phyloP scores from a whole-genome alignment of 148 eudicot genomes.

The Heliosperma pusillum region DNA sequence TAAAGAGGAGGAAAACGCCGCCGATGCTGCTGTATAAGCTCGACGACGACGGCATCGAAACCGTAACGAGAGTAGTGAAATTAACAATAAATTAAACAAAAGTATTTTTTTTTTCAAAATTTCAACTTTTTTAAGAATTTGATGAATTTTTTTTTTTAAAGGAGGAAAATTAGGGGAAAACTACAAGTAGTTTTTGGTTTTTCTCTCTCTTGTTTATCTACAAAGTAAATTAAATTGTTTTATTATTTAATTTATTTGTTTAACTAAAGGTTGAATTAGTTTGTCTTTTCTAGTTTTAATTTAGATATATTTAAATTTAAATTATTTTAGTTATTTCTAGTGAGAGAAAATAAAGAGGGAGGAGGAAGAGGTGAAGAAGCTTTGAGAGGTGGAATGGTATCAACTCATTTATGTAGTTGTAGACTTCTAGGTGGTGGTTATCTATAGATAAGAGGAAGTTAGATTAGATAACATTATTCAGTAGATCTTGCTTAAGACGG shows the following conservation, averaged over 20 bases:
- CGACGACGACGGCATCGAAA: conserved; percentile 21
- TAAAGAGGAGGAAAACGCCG: conserved; percentile 21
- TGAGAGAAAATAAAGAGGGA: not conserved
- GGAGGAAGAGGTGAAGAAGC: not conserved
- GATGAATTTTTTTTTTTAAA: no score
- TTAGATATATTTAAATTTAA: no score
- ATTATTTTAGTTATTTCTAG: not conserved
- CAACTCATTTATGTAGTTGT: not conserved
- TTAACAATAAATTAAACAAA: not conserved
- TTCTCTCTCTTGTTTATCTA: no score
- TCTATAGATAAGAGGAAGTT: not conserved
- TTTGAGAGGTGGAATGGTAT: not conserved
- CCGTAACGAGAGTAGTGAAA: conserved; percentile 30
- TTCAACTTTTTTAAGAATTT: not conserved
- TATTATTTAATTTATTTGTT: not conserved
- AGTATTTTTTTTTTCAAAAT: not conserved
- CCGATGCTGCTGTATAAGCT: conserved; percentile 32
- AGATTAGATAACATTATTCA: no score
- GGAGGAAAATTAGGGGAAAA: no score
- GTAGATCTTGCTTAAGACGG: no score
- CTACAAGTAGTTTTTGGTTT: no score
- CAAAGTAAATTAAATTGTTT: no score
- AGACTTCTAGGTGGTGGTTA: not conserved
- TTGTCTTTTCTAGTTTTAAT: not conserved
- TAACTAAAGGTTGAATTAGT: conserved; percentile 1